Base-by-base conservation (phyloP, 306 rosid genomes). In the Bauhinia variegata region DNA sequence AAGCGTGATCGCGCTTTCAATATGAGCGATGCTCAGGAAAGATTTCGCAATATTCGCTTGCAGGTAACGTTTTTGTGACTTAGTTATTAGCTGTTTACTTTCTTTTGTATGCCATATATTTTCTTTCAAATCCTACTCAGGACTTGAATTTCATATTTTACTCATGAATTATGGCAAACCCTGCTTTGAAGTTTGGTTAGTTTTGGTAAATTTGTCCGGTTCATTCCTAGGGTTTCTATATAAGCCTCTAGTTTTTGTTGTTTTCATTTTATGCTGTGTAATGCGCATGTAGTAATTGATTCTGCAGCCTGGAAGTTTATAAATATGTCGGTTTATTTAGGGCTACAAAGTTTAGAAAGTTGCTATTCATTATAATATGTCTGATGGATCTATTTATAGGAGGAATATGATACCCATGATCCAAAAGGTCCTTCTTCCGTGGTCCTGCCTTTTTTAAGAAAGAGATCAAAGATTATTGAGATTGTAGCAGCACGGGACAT, bases 341-440 rank as follows among this genome's bases (percentile, higher is more conserved):
- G 3, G 19, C 12, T 8, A 15, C 16, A 3, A 49, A 34, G 11
- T 52, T 7, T 34, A 6, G 8, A 37, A 47, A 7, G 17, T 8
- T 60, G 19, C 28, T 65, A 38, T 48, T 70, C 19, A 50, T 4
- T 13, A 54, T 42, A 46, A 36, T 19, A 4, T 59, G 11, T 34
- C 13, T 74, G 60, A 15, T 67, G 54, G 18, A 16, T 72, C 32
- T 65, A 7, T 84, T 73, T 65, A 12, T 34, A 84, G 88, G 88
- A 84, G 58, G 88, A 84, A 68, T 84, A 84, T 60, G 88, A 84
- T 75, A 80, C 88, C 2, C 86, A 84, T 75, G 88, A 84, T 72
- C 83, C 88, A 4, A 84, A 84, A 72, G 88, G 86, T 68, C 83
- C 80, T 59, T 80, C 83, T 0, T 42, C 86, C 28, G 66, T 75